Evolutionary conservation across 805 yeast species (phyloP).

Genomic region (Torulaspora franciscae): DNA sequence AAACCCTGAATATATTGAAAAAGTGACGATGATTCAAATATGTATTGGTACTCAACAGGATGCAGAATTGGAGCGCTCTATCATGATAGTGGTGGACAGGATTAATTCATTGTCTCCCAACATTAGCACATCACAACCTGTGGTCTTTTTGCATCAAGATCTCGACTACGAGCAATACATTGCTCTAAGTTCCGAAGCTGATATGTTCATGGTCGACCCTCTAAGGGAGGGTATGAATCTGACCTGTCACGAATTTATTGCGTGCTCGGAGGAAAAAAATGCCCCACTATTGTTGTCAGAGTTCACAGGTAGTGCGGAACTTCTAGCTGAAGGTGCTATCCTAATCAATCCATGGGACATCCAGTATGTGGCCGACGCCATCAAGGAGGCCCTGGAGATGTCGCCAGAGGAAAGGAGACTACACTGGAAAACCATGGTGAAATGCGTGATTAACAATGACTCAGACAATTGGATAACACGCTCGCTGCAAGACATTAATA

Average conservation of each 20-base stretch:
- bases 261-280: slow-evolving; percentile 62
- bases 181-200: slow-evolving; percentile 82
- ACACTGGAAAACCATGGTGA: slow-evolving; percentile 59
- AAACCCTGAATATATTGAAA: slow-evolving; percentile 65
- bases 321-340: slow-evolving; percentile 64
- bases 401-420: slow-evolving; percentile 47
- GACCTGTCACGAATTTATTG: slow-evolving; percentile 90
- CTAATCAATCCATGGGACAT: slow-evolving; percentile 91
- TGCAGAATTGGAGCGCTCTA: slow-evolving; percentile 63
- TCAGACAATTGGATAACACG: slow-evolving; percentile 67
- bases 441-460: slow-evolving; percentile 60
- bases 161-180: slow-evolving; percentile 84
- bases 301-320: slow-evolving; percentile 89
- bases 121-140: slow-evolving; percentile 74
- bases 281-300: slow-evolving; percentile 86
- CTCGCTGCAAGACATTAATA: slow-evolving; percentile 50
- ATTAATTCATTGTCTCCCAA: slow-evolving; percentile 74
- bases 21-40: slow-evolving; percentile 76
- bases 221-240: slow-evolving; percentile 96
- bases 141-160: slow-evolving; percentile 82
- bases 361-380: slow-evolving; percentile 56
- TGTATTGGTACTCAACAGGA: slow-evolving; percentile 59
- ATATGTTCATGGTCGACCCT: slow-evolving; percentile 79
- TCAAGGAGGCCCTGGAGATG: slow-evolving; percentile 64
- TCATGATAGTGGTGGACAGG: slow-evolving; percentile 73